Percentiles rank a stretch among this genome's conserved stretches.
These are phyloP conservation scores for Geotrichum macrosporum DNA, from an alignment of 1,139 yeast genomes.

Conservation along the genomic window DNA sequence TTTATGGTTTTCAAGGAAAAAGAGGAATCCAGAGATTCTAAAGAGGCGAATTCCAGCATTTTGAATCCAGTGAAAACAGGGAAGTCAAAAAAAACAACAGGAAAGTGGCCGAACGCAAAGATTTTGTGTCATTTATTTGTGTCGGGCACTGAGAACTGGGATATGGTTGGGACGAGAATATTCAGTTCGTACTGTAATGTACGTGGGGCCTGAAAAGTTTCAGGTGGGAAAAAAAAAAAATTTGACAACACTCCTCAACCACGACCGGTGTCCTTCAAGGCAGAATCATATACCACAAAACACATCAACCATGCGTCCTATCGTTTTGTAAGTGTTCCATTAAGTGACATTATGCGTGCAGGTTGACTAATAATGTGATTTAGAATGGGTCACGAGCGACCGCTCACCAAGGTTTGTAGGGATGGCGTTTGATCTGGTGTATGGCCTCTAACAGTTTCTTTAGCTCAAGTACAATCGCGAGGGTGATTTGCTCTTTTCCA, in stretches of 20 bases:
- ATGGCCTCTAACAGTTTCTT: conserved; percentile 44
- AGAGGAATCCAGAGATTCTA: neutral
- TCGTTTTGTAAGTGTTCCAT: conserved; percentile 20
- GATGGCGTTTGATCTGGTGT: conserved; percentile 72
- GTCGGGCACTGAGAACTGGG: too few relatives aligned
- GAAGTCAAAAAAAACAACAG: too few relatives aligned
- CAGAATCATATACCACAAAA: neutral
- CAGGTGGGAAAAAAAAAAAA: conserved; percentile 15
- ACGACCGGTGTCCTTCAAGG: conserved; percentile 4
- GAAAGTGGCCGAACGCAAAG: too few relatives aligned
- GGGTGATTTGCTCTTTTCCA: conserved; percentile 90
- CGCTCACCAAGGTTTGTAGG: conserved; percentile 28
- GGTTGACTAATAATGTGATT: conserved; percentile 17
- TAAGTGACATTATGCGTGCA: neutral
- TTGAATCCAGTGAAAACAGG: too few relatives aligned
- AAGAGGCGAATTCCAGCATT: neutral
- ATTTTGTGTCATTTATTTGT: too few relatives aligned
- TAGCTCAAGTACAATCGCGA: conserved; percentile 92
- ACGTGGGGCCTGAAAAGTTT: conserved; percentile 17
- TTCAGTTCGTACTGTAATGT: conserved; percentile 2
- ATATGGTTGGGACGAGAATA: conserved; percentile 6
- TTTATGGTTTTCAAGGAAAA: neutral
- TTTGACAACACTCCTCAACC: conserved; percentile 16
- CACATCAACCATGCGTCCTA: conserved; percentile 44
- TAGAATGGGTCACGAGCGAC: conserved; percentile 39